Percentiles rank a stretch among this genome's conserved stretches.
Conservation (phyloP, 2,329 filamentous ascomycete species). For the Knoxdaviesia proteae region DNA sequence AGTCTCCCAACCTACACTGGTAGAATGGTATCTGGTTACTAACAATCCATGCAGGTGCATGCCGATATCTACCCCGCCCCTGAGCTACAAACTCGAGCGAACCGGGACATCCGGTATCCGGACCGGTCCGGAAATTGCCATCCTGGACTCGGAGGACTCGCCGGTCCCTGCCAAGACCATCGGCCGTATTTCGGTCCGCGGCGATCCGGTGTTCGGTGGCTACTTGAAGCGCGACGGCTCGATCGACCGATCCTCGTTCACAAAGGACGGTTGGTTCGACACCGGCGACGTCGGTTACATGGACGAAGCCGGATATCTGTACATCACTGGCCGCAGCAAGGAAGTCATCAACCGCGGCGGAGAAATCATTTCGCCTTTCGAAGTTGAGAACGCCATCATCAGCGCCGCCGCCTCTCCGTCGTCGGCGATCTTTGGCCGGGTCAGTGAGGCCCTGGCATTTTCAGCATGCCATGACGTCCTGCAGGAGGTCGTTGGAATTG, state of each 20-base stretch:
- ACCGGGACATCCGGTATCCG: constrained; percentile 30
- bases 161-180: constrained; percentile 13
- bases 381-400: constrained; percentile 35
- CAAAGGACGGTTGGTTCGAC: constrained; percentile 27
- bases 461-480: constrained; percentile 29
- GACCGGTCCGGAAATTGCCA: constrained; percentile 27
- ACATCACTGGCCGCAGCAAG: constrained; percentile 32
- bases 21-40: neutral
- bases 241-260: constrained; percentile 24
- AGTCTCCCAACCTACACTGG: constrained; percentile 3
- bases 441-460: constrained; percentile 30
- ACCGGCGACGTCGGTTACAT: constrained; percentile 32
- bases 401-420: constrained; percentile 18
- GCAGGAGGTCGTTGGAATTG: constrained; percentile 33
- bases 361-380: constrained; percentile 37
- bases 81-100: constrained; percentile 28
- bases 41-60: constrained; percentile 18
- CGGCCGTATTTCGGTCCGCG: constrained; percentile 28
- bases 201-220: constrained; percentile 27
- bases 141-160: constrained; percentile 21
- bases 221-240: constrained; percentile 22
- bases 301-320: constrained; percentile 28
- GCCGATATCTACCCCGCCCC: constrained; percentile 33
- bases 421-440: constrained; percentile 22
- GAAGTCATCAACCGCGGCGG: constrained; percentile 36